Conservation (phyloP, 257 asterid genomes). For the Handroanthus guayacan region DNA sequence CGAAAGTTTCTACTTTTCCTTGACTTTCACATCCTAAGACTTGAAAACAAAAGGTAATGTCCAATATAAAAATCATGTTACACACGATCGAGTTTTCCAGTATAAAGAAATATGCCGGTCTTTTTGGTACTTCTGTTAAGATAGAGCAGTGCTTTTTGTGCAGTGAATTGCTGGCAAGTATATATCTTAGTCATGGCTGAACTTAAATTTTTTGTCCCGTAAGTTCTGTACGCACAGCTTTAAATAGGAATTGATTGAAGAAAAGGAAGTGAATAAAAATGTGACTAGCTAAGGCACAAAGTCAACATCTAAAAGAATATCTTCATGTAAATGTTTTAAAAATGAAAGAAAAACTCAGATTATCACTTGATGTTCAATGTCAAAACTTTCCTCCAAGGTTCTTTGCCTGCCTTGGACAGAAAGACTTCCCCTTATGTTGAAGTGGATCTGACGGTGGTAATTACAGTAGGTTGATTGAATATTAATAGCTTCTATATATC, state of each 20-base stretch:
- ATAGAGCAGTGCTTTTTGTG: too few relatives aligned
- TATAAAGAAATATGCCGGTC: too few relatives aligned
- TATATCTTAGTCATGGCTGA: too few relatives aligned
- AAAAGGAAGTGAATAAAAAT: slow-evolving; percentile 5
- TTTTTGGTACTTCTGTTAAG: too few relatives aligned
- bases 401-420: slow-evolving; percentile 16
- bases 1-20: too few relatives aligned
- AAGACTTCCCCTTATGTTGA: slow-evolving; percentile 9
- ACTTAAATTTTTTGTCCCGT: too few relatives aligned
- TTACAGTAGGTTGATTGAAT: background rate
- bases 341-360: slow-evolving; percentile 2
- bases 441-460: slow-evolving; percentile 5
- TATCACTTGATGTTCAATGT: background rate
- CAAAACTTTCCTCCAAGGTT: background rate
- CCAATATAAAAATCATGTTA: too few relatives aligned
- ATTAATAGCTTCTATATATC: background rate
- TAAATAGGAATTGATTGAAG: background rate
- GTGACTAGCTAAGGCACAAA: slow-evolving; percentile 11
- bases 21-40: too few relatives aligned
- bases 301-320: background rate
- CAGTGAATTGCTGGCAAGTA: too few relatives aligned
- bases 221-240: too few relatives aligned
- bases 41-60: too few relatives aligned
- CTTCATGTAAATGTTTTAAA: background rate
- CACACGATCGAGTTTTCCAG: too few relatives aligned